Percentiles rank a stretch among this genome's conserved stretches.
phyloP scores from a whole-genome alignment of 2,329 filamentous ascomycete genomes.

The Aspergillus tubingensis region DNA sequence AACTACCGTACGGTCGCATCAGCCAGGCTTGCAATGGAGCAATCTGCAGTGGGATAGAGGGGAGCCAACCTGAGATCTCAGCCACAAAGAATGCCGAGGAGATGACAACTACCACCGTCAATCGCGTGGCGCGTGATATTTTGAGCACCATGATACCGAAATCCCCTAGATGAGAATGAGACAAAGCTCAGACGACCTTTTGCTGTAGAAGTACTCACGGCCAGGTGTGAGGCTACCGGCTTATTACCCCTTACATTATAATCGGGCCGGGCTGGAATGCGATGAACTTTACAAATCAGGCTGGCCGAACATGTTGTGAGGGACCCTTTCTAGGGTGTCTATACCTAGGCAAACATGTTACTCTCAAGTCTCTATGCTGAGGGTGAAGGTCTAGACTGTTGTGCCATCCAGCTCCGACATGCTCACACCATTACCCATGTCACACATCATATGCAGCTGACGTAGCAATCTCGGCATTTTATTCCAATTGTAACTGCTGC shows the following conservation, averaged over 20 bases:
- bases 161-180: background rate
- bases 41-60: background rate
- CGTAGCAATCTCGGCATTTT: background rate
- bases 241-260: slow-evolving; percentile 3
- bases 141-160: slow-evolving; percentile 23
- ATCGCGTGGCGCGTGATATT: slow-evolving; percentile 33
- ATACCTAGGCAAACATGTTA: background rate
- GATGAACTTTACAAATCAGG: background rate
- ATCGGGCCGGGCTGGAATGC: slow-evolving; percentile 16
- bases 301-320: background rate
- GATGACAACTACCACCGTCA: slow-evolving; percentile 33
- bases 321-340: background rate
- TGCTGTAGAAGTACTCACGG: slow-evolving; percentile 3
- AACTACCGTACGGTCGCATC: slow-evolving; percentile 44
- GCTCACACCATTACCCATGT: background rate
- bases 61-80: slow-evolving; percentile 32
- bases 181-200: background rate
- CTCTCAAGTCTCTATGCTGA: background rate
- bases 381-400: background rate
- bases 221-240: background rate
- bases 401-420: background rate
- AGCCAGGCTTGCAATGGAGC: background rate
- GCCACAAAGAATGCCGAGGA: slow-evolving; percentile 35
- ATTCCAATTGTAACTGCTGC: background rate
- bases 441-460: slow-evolving; percentile 10